Evolutionary conservation across 73 alveolate species (phyloP).

Genomic region (Tetrahymena thermophila): DNA sequence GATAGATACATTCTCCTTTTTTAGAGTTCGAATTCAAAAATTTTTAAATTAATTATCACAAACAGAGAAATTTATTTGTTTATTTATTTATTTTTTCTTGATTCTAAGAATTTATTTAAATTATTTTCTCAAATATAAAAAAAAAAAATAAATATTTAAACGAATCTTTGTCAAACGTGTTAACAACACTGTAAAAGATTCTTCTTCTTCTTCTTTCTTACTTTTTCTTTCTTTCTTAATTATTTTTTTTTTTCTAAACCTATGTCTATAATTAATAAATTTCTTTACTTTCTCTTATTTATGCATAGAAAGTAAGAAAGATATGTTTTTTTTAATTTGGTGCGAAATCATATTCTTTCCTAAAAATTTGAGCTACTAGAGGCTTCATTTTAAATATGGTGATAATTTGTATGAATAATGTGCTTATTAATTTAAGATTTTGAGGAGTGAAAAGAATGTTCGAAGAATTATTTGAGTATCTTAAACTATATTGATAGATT

Average conservation of each 20-base stretch:
- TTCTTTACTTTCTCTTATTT: not conserved
- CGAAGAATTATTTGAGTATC: not conserved
- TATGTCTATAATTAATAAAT: too few species aligned
- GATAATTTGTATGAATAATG: not conserved
- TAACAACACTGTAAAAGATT: not conserved
- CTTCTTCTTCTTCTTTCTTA: not conserved
- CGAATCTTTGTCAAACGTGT: not conserved
- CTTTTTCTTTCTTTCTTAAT: not conserved
- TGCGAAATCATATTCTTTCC: not conserved
- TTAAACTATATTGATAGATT: not conserved
- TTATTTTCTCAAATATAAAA: too few species aligned
- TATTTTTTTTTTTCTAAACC: not conserved
- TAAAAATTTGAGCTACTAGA: not conserved
- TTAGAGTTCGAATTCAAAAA: not conserved
- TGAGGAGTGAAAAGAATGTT: not conserved
- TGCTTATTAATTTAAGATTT: not conserved
- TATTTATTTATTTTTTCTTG: too few species aligned
- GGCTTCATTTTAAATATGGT: not conserved
- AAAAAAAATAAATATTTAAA: not conserved
- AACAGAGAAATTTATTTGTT: too few species aligned
- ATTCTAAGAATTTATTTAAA: too few species aligned
- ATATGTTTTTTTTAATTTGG: not conserved
- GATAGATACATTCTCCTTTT: too few species aligned
- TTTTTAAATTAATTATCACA: too few species aligned
- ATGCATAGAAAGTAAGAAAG: not conserved